These are phyloP conservation scores for Coprinopsis marcescibilis DNA, from an alignment of 768 basidiomycete species.

Conservation along the genomic window DNA sequence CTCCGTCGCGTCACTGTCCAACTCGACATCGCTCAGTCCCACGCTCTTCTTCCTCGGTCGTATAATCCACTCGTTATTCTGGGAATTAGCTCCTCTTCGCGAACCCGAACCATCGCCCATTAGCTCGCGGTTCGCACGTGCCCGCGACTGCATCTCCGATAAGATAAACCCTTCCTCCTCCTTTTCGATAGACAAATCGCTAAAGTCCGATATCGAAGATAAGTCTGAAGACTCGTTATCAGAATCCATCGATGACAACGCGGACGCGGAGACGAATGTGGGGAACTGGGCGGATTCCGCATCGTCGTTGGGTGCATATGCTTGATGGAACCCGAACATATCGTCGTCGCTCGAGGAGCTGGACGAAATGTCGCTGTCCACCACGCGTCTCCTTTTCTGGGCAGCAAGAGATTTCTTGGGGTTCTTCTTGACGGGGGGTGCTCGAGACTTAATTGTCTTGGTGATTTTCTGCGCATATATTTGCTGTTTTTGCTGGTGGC, in stretches of 20 bases:
- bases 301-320: slow-evolving; percentile 24
- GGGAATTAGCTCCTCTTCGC: slow-evolving; percentile 23
- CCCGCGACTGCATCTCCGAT: slow-evolving; percentile 39
- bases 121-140: slow-evolving; percentile 56
- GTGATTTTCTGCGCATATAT: slow-evolving; percentile 13
- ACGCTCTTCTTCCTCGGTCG: slow-evolving; percentile 66
- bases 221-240: slow-evolving; percentile 45
- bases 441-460: slow-evolving; percentile 23
- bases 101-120: slow-evolving; percentile 33
- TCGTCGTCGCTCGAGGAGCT: slow-evolving; percentile 30
- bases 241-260: slow-evolving; percentile 34
- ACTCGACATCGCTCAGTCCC: slow-evolving; percentile 58
- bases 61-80: slow-evolving; percentile 61
- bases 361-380: slow-evolving; percentile 24
- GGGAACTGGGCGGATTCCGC: slow-evolving; percentile 43
- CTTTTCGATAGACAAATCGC: slow-evolving; percentile 51
- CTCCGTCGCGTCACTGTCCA: slow-evolving; percentile 54
- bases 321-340: slow-evolving; percentile 19
- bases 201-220: slow-evolving; percentile 42
- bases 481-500: slow-evolving; percentile 14
- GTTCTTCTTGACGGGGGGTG: slow-evolving; percentile 13
- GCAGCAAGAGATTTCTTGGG: slow-evolving; percentile 16
- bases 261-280: slow-evolving; percentile 65
- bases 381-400: slow-evolving; percentile 13
- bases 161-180: slow-evolving; percentile 61